Evolutionary conservation across 805 yeast genomes (phyloP).

Genomic region (Zygoascus biomembranicola): DNA sequence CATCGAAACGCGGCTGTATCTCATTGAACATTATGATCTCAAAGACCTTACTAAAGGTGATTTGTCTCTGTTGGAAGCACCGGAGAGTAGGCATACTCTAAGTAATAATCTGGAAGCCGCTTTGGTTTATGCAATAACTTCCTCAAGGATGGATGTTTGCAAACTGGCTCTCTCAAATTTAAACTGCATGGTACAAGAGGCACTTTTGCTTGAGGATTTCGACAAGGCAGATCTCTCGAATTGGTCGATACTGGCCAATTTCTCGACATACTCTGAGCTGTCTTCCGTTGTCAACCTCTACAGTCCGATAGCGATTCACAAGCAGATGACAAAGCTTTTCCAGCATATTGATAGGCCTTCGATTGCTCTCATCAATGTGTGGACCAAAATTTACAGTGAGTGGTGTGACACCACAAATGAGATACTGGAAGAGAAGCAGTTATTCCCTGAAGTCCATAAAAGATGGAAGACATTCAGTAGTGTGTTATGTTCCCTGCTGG

Average conservation of each 20-base stretch:
- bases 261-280: slow-evolving; percentile 36
- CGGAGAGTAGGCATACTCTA: slow-evolving; percentile 26
- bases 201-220: slow-evolving; percentile 18
- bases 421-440: slow-evolving; percentile 15
- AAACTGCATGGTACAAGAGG: slow-evolving; percentile 22
- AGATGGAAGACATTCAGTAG: slow-evolving; percentile 65
- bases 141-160: slow-evolving; percentile 44
- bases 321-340: slow-evolving; percentile 43
- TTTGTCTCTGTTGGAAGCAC: slow-evolving; percentile 20
- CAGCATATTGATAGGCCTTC: slow-evolving; percentile 25
- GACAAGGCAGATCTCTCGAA: slow-evolving; percentile 10
- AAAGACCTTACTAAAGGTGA: slow-evolving; percentile 21
- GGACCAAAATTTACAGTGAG: slow-evolving; percentile 41
- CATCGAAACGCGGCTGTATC: slow-evolving; percentile 31
- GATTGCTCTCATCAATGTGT: slow-evolving; percentile 32
- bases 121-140: slow-evolving; percentile 42
- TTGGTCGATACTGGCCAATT: slow-evolving; percentile 26
- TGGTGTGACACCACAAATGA: slow-evolving; percentile 32
- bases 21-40: slow-evolving; percentile 25
- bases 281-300: slow-evolving; percentile 48
- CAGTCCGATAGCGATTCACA: slow-evolving; percentile 64
- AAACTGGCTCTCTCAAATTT: slow-evolving; percentile 38
- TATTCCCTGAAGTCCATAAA: slow-evolving; percentile 10
- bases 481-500: slow-evolving; percentile 52
- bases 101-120: slow-evolving; percentile 42